phyloP scores from a whole-genome alignment of 257 asterid species.

The Scutellaria galericulata region DNA sequence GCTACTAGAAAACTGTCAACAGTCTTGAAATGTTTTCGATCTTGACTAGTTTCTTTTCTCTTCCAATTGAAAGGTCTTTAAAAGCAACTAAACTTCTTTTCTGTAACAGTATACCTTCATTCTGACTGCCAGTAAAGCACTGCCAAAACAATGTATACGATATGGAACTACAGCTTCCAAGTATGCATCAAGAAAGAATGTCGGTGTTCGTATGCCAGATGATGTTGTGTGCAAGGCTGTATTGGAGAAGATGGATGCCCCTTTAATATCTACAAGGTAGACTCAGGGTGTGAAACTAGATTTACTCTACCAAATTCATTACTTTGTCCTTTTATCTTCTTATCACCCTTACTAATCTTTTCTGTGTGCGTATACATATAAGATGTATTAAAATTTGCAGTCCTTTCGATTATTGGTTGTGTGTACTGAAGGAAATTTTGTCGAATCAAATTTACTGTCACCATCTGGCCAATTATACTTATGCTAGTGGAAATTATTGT shows the following conservation, averaged over 20 bases:
- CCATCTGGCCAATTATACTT: slow-evolving; percentile 30
- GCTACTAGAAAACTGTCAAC: slow-evolving; percentile 6
- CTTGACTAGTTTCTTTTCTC: not conserved
- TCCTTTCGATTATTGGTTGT: slow-evolving; percentile 19
- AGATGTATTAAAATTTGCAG: not conserved
- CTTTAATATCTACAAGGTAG: slow-evolving; percentile 89
- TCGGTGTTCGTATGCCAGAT: slow-evolving; percentile 91
- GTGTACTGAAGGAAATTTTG: slow-evolving; percentile 12
- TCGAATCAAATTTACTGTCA: not conserved
- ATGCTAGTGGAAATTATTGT: slow-evolving; percentile 25
- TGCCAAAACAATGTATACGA: slow-evolving; percentile 80
- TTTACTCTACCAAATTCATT: slow-evolving; percentile 2
- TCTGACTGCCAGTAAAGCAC: slow-evolving; percentile 81
- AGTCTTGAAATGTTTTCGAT: not conserved
- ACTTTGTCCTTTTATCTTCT: not conserved
- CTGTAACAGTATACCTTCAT: slow-evolving; percentile 87
- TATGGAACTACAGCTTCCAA: slow-evolving; percentile 77
- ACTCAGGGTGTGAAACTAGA: slow-evolving; percentile 13
- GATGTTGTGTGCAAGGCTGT: slow-evolving; percentile 83
- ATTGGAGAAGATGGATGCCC: slow-evolving; percentile 76
- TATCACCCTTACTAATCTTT: not conserved
- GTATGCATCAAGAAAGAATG: slow-evolving; percentile 71
- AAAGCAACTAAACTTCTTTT: slow-evolving; percentile 13
- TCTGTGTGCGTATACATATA: not conserved
- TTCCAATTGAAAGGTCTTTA: slow-evolving; percentile 20